Base-by-base conservation (phyloP, 139 green algal genomes). In the Chlorella sp. region DNA sequence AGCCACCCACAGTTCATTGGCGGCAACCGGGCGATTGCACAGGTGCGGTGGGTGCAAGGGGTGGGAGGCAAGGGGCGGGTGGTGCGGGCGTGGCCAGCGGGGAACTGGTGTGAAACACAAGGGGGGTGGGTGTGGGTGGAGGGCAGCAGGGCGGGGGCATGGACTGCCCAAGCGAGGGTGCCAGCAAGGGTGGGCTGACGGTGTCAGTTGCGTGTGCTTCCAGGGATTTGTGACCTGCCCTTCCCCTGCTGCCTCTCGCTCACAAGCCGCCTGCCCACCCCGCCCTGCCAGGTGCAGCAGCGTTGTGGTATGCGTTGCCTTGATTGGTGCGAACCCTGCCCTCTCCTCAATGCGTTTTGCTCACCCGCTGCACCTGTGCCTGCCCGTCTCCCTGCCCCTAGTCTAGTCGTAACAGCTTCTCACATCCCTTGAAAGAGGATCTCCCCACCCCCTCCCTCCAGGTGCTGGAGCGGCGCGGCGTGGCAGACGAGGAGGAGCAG, bases 1-100 rank as follows among this genome's bases (percentile, higher is more conserved):
- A 95, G 96, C 90, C 97, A 99, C 92, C 96, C 97, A 0, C 93
- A 94, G 61, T 99, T 99, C 89, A 95, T 98, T 22, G 97, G 97
- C 30, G 97, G 95, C 42, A 94, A 92, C n/a, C 87, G 94, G 26
- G 96, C 96, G 2, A 94, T 98, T 24, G 94, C 94, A 39, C 91
- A 94, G 53, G 91, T 95, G 42, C 86, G 42, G 83, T 16, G 30
- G 34, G 78, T 22, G n/a, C n/a, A n/a, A n/a, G 19, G 37, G 78
- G 78, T 36, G 36, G 37, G 24, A 60, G 36, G 32, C 78, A 32
- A 3, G 37, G 21, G 32, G 21, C 7, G 30, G n/a, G 73, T 39
- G 34, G 16, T 48, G 40, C 37, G 30, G 78, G 66, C 66, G 26
- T 57, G 48, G 48, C 48, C 48, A 9, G 48, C 48, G 9, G 48